Evolutionary conservation across 1,139 yeast species (phyloP), one percentile per base, ranked within the genome.

Genomic region (Saccharomyces hybrid): DNA sequence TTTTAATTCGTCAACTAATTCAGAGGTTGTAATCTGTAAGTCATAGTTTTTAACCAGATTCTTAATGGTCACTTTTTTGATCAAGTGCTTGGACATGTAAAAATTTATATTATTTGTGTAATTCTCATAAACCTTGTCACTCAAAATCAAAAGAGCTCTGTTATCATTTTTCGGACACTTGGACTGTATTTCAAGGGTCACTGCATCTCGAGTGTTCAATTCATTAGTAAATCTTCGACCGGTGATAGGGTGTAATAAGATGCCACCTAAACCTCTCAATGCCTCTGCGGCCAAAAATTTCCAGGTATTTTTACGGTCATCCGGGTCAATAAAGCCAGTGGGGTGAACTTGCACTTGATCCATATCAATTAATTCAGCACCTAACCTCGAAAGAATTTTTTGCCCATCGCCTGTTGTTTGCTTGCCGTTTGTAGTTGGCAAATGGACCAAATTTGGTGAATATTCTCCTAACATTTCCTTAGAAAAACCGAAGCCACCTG

Each of bases 341-440:
- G 96, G 96, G 61, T 85, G 91, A n/a, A 87, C 85, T 69, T 87
- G 95, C 42, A 86, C 82, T 68, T 86, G 84, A 50, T 84, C 88
- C 81, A 86, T 77, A 67, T 86, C 90, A 49, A 85, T 79, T 42
- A 86, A 79, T 46, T 78, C 72, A 8, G 88, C 95, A 32, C 85
- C 80, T n/a, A 74, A 57, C 53, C 77, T 77, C 67, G 79, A 75
- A 57, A 84, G 73, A 53, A 87, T 75, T 55, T 78, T 75, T 59
- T 84, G 88, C 1, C 91, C 90, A 67, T 86, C 93, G 13, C 93
- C 93, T 2, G 89, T 78, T 1, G 95, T 88, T 61, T 84, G 87
- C 38, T 74, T 75, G 13, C 90, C 89, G 66, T 86, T 86, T 1
- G 95, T 86, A 0, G 90, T 82, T 19, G 93, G 88, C 46, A 86